Conservation (phyloP, 2,329 filamentous ascomycete species). For the Paraconiothyrium brasiliense region DNA sequence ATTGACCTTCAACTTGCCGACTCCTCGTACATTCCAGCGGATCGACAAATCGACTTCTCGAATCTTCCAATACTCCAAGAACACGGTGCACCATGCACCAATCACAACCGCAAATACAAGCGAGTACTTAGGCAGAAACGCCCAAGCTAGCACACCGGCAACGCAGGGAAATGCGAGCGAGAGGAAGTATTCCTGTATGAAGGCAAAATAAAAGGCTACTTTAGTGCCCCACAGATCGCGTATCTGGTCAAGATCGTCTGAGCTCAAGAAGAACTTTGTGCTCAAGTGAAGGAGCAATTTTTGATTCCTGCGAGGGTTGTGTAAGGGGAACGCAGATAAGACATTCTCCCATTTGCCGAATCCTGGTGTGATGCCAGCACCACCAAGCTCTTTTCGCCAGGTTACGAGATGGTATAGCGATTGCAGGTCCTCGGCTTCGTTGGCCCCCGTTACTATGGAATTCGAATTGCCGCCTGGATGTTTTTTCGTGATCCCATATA, state of each 20-base stretch:
- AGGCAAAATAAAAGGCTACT: conserved; percentile 52
- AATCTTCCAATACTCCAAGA: conserved; percentile 49
- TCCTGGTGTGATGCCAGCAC: conserved; percentile 78
- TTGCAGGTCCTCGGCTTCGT: conserved; percentile 80
- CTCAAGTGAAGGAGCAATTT: conserved; percentile 79
- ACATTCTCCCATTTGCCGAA: conserved; percentile 77
- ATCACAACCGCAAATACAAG: conserved; percentile 41
- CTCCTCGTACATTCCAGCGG: conserved; percentile 45
- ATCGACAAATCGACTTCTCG: conserved; percentile 44
- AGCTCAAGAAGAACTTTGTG: conserved; percentile 72
- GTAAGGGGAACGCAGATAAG: conserved; percentile 78
- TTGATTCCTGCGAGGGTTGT: conserved; percentile 79
- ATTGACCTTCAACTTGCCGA: conserved; percentile 41
- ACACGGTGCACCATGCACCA: conserved; percentile 46
- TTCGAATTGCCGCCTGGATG: conserved; percentile 61
- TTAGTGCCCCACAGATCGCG: conserved; percentile 81
- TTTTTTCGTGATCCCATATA: conserved; percentile 75
- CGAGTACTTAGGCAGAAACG: conserved; percentile 43
- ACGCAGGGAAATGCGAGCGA: conserved; percentile 42
- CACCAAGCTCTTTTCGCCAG: conserved; percentile 75
- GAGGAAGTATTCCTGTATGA: conserved; percentile 45
- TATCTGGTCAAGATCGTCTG: conserved; percentile 76
- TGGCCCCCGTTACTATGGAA: conserved; percentile 67
- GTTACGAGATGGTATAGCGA: conserved; percentile 82
- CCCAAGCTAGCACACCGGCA: conserved; percentile 42